Conservation (phyloP, 331 rosid genomes). For the Arachis monticola region DNA sequence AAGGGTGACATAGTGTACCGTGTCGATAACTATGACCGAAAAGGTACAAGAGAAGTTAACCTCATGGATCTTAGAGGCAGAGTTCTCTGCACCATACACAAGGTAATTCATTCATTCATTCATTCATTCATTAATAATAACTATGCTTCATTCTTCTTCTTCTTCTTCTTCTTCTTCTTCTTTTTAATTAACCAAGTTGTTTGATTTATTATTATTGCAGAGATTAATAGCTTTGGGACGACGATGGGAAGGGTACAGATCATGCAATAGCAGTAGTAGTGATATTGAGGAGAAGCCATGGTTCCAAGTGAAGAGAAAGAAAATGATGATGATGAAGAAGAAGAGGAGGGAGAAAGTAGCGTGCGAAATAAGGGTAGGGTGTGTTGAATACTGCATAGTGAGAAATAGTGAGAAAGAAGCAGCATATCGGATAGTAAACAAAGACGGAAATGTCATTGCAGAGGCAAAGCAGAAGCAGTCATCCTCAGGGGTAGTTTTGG, state of each 20-base stretch:
- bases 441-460: slow-evolving; percentile 60
- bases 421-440: slow-evolving; percentile 58
- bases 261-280: slow-evolving; percentile 17
- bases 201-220: slow-evolving; percentile 44
- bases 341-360: slow-evolving; percentile 52
- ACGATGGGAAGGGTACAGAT: slow-evolving; percentile 72
- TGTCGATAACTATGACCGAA: slow-evolving; percentile 82
- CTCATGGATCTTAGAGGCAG: slow-evolving; percentile 86
- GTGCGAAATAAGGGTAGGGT: slow-evolving; percentile 64
- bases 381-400: slow-evolving; percentile 55
- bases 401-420: slow-evolving; percentile 48
- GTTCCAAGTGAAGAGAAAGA: slow-evolving; percentile 66
- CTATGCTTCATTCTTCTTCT: too few species aligned
- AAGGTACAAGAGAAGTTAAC: slow-evolving; percentile 65
- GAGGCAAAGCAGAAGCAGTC: slow-evolving; percentile 79
- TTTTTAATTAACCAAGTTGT: too few species aligned
- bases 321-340: slow-evolving; percentile 46
- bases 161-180: too few species aligned
- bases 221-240: slow-evolving; percentile 64
- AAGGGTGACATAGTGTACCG: slow-evolving; percentile 73
- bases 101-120: slow-evolving; percentile 41
- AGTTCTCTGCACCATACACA: slow-evolving; percentile 62
- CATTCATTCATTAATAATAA: too few species aligned
- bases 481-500: slow-evolving; percentile 57
- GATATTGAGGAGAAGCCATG: slow-evolving; percentile 47